Evolutionary conservation across 352 stramenopile genomes (phyloP).

Genomic region (Pythium aphanidermatum): DNA sequence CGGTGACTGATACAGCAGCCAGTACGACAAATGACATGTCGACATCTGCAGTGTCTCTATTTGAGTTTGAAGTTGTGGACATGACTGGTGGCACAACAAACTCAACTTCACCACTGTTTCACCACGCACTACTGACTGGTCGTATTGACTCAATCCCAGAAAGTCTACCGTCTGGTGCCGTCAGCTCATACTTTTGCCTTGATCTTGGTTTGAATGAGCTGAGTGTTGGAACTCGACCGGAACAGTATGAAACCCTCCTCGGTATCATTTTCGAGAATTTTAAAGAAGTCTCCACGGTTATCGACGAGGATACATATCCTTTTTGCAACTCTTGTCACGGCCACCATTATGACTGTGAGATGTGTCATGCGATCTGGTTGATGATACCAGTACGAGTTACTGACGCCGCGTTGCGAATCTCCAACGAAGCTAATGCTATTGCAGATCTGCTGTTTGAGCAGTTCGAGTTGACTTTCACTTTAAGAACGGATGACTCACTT

Average conservation of each 20-base stretch:
- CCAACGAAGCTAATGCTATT: conserved; percentile 44
- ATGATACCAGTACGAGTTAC: conserved; percentile 69
- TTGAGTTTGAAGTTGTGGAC: conserved; percentile 84
- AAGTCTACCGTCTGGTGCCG: conserved; percentile 42
- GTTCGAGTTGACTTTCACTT: conserved; percentile 65
- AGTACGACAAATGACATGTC: conserved; percentile 46
- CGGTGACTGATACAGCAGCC: conserved; percentile 28
- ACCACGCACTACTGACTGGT: conserved; percentile 72
- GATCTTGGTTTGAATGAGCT: conserved; percentile 75
- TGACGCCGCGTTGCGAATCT: conserved; percentile 70
- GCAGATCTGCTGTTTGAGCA: conserved; percentile 79
- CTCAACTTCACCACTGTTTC: conserved; percentile 55
- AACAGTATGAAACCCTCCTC: conserved; percentile 69
- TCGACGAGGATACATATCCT: conserved; percentile 78
- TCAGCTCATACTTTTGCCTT: conserved; percentile 65
- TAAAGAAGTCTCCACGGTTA: conserved; percentile 63
- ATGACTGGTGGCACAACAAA: conserved; percentile 62
- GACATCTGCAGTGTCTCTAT: conserved; percentile 48
- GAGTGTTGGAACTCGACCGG: conserved; percentile 45
- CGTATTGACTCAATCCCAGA: conserved; percentile 72
- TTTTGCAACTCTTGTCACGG: conserved; percentile 53
- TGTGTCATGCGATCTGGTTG: conserved; percentile 75
- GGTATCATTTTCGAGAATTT: conserved; percentile 88
- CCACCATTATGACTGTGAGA: conserved; percentile 53
- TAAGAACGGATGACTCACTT: conserved; percentile 79